Percentiles rank a stretch among this genome's conserved stretches.
Conservation (phyloP, 306 rosid species). For the Gastrolobium villosum region DNA sequence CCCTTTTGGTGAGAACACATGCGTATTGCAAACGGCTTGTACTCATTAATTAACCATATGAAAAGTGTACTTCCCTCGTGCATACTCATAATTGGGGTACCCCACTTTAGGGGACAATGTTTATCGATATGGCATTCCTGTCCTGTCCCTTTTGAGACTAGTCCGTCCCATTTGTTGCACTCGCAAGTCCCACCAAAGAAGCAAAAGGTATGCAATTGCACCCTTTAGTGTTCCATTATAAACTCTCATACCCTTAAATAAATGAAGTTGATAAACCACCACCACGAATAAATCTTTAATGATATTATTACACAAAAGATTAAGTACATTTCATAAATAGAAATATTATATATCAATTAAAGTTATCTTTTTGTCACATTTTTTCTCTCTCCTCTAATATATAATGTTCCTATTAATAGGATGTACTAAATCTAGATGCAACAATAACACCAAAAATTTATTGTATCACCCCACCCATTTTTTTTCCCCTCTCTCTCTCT, state of each 20-base stretch:
- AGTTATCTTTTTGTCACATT: too few relatives aligned
- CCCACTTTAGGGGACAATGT: constrained; percentile 65
- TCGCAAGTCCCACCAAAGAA: constrained; percentile 35
- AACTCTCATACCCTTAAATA: constrained; percentile 42
- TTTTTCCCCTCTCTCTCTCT: background rate
- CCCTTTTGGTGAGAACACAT: background rate
- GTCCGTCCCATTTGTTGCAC: constrained; percentile 47
- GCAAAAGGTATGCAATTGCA: constrained; percentile 44
- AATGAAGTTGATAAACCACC: constrained; percentile 22
- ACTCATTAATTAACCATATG: constrained; percentile 45
- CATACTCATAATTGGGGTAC: constrained; percentile 64
- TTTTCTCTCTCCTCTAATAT: too few relatives aligned
- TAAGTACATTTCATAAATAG: too few relatives aligned
- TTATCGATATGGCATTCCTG: constrained; percentile 56
- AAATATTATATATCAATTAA: too few relatives aligned
- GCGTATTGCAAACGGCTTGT: constrained; percentile 42
- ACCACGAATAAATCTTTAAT: too few relatives aligned
- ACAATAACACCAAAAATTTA: too few relatives aligned
- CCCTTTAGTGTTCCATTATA: constrained; percentile 11
- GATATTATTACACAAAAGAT: too few relatives aligned
- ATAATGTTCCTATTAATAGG: too few relatives aligned
- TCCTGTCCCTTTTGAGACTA: constrained; percentile 52
- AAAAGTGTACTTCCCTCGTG: constrained; percentile 59
- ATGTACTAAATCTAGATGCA: too few relatives aligned
- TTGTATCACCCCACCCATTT: constrained; percentile 17